phyloP scores from a whole-genome alignment of 768 basidiomycete species.

The Panellus pusillus region DNA sequence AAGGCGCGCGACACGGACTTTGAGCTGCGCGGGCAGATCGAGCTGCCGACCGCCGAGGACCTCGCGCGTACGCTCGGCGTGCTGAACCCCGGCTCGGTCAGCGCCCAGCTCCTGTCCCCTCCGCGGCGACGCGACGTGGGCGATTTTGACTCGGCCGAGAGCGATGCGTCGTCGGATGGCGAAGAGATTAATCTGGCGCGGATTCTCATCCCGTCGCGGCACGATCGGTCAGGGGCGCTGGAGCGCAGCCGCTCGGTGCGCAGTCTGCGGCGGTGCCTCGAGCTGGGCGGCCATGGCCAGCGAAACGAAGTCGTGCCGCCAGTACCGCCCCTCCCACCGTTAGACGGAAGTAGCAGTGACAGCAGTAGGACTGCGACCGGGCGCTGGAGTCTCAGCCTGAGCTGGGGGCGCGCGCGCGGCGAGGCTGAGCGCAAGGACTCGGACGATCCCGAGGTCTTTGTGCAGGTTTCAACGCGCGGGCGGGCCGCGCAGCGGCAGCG shows the following conservation, averaged over 20 bases:
- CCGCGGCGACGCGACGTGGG: slow-evolving; percentile 10
- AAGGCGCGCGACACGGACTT: slow-evolving; percentile 17
- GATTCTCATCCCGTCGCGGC: slow-evolving; percentile 17
- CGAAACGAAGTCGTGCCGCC: slow-evolving; percentile 8
- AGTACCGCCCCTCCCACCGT: slow-evolving; percentile 13
- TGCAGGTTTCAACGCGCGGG: neutral
- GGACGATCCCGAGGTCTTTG: slow-evolving; percentile 8
- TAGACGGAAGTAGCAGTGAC: neutral
- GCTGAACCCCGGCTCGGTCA: slow-evolving; percentile 6
- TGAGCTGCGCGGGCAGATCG: slow-evolving; percentile 15
- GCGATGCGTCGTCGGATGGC: slow-evolving; percentile 19
- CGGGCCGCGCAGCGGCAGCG: slow-evolving; percentile 8
- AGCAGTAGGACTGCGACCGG: neutral
- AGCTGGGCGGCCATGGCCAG: slow-evolving; percentile 8
- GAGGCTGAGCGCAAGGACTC: slow-evolving; percentile 5
- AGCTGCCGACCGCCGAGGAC: slow-evolving; percentile 10
- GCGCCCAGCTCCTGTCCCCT: slow-evolving; percentile 16
- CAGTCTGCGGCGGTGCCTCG: slow-evolving; percentile 18
- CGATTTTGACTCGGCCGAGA: slow-evolving; percentile 11
- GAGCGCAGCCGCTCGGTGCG: slow-evolving; percentile 21
- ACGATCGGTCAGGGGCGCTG: slow-evolving; percentile 9
- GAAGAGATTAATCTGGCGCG: slow-evolving; percentile 21
- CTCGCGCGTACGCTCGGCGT: slow-evolving; percentile 15
- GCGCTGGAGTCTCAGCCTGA: slow-evolving; percentile 21
- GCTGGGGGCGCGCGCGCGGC: slow-evolving; percentile 17